These are phyloP conservation scores for Aspergillus proliferans DNA, from an alignment of 2,329 filamentous ascomycete genomes.

Conservation along the genomic window DNA sequence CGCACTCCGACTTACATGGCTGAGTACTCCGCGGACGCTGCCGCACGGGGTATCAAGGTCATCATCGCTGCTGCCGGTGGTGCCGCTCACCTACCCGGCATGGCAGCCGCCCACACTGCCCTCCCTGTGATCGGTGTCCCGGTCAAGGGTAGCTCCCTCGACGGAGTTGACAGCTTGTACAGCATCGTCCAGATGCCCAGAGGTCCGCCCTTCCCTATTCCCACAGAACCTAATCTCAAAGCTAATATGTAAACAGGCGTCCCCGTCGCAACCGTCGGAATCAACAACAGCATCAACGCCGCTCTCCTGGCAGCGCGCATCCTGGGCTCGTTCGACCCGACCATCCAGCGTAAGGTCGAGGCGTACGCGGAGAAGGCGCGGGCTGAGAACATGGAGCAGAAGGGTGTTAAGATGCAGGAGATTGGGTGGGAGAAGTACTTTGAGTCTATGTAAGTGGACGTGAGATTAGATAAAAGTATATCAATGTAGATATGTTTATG, in stretches of 20 bases:
- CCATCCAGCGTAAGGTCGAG: conserved; percentile 38
- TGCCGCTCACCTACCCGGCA: conserved; percentile 68
- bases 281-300: conserved; percentile 75
- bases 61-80: conserved; percentile 72
- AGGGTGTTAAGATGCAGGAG: conserved; percentile 38
- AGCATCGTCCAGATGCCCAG: conserved; percentile 72
- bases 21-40: conserved; percentile 58
- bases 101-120: conserved; percentile 64
- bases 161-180: conserved; percentile 64
- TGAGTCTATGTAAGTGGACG: conserved; percentile 33
- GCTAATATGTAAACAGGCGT: conserved; percentile 45
- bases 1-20: conserved; percentile 67
- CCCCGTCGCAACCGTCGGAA: conserved; percentile 69
- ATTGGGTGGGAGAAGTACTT: conserved; percentile 41
- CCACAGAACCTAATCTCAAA: neutral
- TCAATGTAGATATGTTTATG: neutral
- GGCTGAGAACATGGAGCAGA: conserved; percentile 37
- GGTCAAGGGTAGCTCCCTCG: conserved; percentile 65
- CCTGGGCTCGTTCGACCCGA: conserved; percentile 48
- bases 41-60: conserved; percentile 61
- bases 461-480: neutral
- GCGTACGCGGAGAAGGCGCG: conserved; percentile 37
- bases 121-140: conserved; percentile 73
- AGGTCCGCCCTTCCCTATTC: conserved; percentile 34
- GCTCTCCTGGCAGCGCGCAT: conserved; percentile 66